Evolutionary conservation across 2,329 filamentous ascomycete species (phyloP).

Genomic region (Pseudopithomyces chartarum): DNA sequence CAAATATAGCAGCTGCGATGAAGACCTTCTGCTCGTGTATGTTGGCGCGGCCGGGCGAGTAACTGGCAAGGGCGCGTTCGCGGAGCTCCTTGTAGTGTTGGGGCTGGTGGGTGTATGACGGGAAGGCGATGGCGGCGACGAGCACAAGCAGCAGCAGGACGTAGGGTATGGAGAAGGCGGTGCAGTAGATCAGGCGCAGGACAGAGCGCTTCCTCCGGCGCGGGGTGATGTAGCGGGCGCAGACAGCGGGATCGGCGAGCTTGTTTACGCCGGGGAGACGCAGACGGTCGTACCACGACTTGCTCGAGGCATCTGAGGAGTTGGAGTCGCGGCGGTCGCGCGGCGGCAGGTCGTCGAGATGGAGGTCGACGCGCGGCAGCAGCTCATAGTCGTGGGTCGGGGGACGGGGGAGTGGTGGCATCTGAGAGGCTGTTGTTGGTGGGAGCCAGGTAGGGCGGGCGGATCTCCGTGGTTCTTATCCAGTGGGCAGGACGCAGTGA

Average conservation of each 20-base stretch:
- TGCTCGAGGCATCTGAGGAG: conserved; percentile 20
- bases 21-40: conserved; percentile 69
- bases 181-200: conserved; percentile 38
- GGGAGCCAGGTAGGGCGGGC: neutral
- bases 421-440: conserved; percentile 7
- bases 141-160: conserved; percentile 45
- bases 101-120: conserved; percentile 62
- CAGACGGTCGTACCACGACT: conserved; percentile 34
- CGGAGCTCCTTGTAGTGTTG: conserved; percentile 55
- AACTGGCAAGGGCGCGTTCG: conserved; percentile 32
- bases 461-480: too few species aligned
- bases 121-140: conserved; percentile 55
- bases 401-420: conserved; percentile 20
- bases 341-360: conserved; percentile 23
- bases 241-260: conserved; percentile 34
- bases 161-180: conserved; percentile 38
- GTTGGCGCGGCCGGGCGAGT: conserved; percentile 53
- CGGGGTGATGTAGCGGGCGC: conserved; percentile 39
- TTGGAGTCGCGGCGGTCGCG: conserved; percentile 17
- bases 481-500: too few species aligned
- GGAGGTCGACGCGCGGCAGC: conserved; percentile 35
- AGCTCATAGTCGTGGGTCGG: conserved; percentile 39
- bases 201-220: conserved; percentile 38
- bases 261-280: conserved; percentile 29
- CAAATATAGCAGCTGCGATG: conserved; percentile 73